These are phyloP conservation scores for Solanum gracilifrons DNA, from an alignment of 257 asterid species.

Conservation along the genomic window DNA sequence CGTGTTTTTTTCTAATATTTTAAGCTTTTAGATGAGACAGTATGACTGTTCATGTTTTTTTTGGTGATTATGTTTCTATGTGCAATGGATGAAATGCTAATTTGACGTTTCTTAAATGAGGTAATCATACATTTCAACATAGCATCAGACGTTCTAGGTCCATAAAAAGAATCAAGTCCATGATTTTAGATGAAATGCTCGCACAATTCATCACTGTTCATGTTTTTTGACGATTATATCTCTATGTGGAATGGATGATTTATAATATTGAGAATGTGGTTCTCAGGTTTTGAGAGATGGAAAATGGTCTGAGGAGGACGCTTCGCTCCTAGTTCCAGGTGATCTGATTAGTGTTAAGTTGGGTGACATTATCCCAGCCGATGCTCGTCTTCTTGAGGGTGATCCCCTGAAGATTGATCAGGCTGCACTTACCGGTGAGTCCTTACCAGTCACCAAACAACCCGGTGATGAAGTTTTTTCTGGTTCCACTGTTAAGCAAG, in stretches of 20 bases:
- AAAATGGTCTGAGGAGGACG: slow-evolving; percentile 72
- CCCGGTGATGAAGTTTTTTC: slow-evolving; percentile 60
- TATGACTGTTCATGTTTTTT: background rate
- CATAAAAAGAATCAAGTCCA: background rate
- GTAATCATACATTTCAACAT: background rate
- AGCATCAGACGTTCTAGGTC: background rate
- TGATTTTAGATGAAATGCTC: background rate
- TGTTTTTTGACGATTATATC: background rate
- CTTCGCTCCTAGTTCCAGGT: slow-evolving; percentile 69
- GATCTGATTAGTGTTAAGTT: slow-evolving; percentile 67
- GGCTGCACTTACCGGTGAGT: slow-evolving; percentile 79
- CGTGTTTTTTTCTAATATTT: background rate
- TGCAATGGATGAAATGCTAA: no score
- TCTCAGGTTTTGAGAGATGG: slow-evolving; percentile 58
- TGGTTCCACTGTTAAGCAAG: slow-evolving; percentile 89
- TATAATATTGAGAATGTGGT: background rate
- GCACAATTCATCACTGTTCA: background rate
- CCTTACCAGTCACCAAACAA: slow-evolving; percentile 52
- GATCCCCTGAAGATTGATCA: slow-evolving; percentile 80
- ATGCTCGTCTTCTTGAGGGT: slow-evolving; percentile 74
- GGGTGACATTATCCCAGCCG: slow-evolving; percentile 80
- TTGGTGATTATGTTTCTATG: background rate
- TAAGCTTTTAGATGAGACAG: background rate
- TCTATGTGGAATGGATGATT: background rate
- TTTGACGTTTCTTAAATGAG: no score